Conservation (phyloP, 2,329 filamentous ascomycete species). For the Cadophora sp. region DNA sequence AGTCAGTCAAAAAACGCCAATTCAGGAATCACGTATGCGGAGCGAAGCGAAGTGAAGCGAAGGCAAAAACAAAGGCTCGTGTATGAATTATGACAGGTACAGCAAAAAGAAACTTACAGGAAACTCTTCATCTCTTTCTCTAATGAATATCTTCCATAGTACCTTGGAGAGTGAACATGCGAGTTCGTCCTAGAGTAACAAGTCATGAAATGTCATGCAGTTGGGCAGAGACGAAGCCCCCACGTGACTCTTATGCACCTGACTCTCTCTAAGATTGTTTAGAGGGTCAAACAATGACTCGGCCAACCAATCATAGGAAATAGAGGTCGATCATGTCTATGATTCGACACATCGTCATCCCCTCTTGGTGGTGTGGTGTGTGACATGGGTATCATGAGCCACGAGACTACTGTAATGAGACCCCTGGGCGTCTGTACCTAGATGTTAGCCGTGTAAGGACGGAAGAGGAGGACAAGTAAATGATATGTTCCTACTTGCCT, state of each 20-base stretch:
- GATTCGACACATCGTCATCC: background rate
- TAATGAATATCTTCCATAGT: background rate
- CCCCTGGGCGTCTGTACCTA: constrained; percentile 7
- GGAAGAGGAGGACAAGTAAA: background rate
- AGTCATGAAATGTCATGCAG: background rate
- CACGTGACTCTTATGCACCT: background rate
- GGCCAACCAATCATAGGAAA: background rate
- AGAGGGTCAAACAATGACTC: background rate
- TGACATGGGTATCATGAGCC: constrained; percentile 7
- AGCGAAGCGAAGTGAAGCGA: too few relatives aligned
- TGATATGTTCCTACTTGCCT: background rate
- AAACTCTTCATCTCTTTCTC: background rate
- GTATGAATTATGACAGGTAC: background rate
- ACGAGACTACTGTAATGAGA: background rate
- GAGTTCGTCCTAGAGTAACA: background rate
- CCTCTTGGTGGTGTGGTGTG: background rate
- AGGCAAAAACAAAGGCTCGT: too few relatives aligned
- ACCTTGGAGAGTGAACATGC: background rate
- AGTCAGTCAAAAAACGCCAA: too few relatives aligned
- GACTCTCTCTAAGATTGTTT: background rate
- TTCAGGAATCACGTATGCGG: too few relatives aligned
- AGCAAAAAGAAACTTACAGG: background rate
- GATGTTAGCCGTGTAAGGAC: background rate
- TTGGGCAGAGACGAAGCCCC: background rate
- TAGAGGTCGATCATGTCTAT: background rate